phyloP scores from a whole-genome alignment of 345 rosid genomes.

The Salix dunnii region DNA sequence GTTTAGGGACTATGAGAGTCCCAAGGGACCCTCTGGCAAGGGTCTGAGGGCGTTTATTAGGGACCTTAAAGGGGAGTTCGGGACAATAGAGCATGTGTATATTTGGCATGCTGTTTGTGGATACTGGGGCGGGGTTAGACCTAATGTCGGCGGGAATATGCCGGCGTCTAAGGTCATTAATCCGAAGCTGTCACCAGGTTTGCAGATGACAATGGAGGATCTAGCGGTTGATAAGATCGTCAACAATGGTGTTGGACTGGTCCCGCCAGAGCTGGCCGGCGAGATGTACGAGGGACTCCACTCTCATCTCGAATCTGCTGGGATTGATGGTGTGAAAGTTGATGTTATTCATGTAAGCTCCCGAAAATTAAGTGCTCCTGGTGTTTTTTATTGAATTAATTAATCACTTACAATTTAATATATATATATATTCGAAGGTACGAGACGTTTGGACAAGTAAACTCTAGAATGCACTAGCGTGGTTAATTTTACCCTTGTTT shows the following conservation, averaged over 20 bases:
- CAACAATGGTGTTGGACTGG: slow-evolving; percentile 61
- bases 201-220: slow-evolving; percentile 75
- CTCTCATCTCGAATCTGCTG: slow-evolving; percentile 56
- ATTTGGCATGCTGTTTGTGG: slow-evolving; percentile 97
- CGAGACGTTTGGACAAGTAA: no score
- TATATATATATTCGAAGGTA: no score
- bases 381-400: no score
- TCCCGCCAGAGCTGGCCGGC: slow-evolving; percentile 58
- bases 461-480: no score
- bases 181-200: slow-evolving; percentile 67
- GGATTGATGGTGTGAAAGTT: slow-evolving; percentile 92
- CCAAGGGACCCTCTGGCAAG: slow-evolving; percentile 25
- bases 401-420: no score
- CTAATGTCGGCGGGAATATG: slow-evolving; percentile 51
- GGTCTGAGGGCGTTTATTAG: slow-evolving; percentile 78
- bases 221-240: slow-evolving; percentile 91
- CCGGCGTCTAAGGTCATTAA: slow-evolving; percentile 42
- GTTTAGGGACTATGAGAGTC: slow-evolving; percentile 56
- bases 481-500: no score
- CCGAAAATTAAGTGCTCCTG: no score
- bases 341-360: slow-evolving; percentile 89
- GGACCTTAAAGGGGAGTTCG: slow-evolving; percentile 76
- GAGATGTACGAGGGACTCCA: slow-evolving; percentile 82
- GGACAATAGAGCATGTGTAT: slow-evolving; percentile 67
- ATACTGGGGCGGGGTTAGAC: slow-evolving; percentile 93